A percentile compares a stretch with the other conserved stretches of the same genome.
Conservation (phyloP, 768 basidiomycete genomes). For the Kwoniella pini region DNA sequence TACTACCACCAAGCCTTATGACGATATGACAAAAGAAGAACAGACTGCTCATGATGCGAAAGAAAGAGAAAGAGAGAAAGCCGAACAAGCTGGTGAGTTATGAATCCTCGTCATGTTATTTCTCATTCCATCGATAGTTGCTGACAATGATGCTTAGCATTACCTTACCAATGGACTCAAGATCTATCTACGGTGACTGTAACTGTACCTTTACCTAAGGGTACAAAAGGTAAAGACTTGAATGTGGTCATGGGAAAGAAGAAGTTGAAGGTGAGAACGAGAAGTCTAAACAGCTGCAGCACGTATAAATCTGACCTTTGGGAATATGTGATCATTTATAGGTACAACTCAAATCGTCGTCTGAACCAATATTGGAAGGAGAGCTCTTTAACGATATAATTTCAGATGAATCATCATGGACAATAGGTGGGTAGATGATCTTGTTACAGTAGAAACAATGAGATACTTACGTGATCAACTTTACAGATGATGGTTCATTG, state of each 20-base stretch:
- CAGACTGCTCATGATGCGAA: constrained; percentile 68
- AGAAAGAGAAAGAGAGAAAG: constrained; percentile 68
- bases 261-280: constrained; percentile 68
- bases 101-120: too few relatives aligned
- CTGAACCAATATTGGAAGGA: constrained; percentile 78
- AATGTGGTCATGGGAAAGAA: constrained; percentile 74
- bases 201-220: constrained; percentile 77
- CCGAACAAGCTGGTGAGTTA: constrained; percentile 85
- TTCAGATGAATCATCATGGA: constrained; percentile 97
- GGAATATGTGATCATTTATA: too few relatives aligned
- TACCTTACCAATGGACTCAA: constrained; percentile 92
- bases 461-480: neutral
- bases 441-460: neutral
- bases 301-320: too few relatives aligned
- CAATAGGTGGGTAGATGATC: constrained; percentile 64
- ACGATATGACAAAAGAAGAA: constrained; percentile 74
- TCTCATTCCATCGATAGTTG: too few relatives aligned
- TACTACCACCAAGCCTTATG: constrained; percentile 58
- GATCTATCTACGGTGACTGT: constrained; percentile 84
- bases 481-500: constrained; percentile 44
- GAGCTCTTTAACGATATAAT: constrained; percentile 92
- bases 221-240: constrained; percentile 78
- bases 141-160: constrained; percentile 64
- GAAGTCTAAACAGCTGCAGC: neutral
- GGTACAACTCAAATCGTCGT: constrained; percentile 68